Evolutionary conservation across 1,284 basidiomycete species (phyloP), one percentile per base, ranked within the genome.

Genomic region (Pseudozyma thailandica): DNA sequence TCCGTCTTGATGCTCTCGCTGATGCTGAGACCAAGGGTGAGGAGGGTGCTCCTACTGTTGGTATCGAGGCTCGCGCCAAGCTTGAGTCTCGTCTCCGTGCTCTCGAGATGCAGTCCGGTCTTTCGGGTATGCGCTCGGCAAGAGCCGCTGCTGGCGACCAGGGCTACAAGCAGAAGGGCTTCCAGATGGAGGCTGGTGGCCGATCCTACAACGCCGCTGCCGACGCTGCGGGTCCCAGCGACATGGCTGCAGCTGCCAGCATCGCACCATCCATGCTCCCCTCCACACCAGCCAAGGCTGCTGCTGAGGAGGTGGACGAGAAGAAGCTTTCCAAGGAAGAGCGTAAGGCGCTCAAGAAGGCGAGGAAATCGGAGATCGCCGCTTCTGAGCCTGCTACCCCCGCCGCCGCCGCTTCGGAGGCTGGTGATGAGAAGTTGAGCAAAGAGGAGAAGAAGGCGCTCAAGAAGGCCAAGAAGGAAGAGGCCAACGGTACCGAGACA

Each of bases 1-100:
- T 95, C 79, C 93, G 95, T 84, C 91, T 98, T 41, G 95, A 98
- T 78, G 95, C 95, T 6, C 89, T 98, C 41, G 91, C 94, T 25
- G 94, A 97, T 73, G 87, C 90, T 23, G 93, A 97, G 66, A 91
- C 89, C 80, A 96, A 97, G 84, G 92, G 92, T 1, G 91, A 91
- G 61, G 85, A 87, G 10, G 91, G 92, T 16, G 89, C 92, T 0
- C 72, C 79, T 4, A 89, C 92, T 75, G 90, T 98, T 80, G 95
- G 95, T 71, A 85, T 97, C 71, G 92, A 94, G 81, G 92, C 94
- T 84, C 92, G 95, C 45, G 89, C 91, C 70, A 97, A 96, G 85
- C 90, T 98, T 68, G 96, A 98, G 85, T 92, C 93, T 16, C 90
- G 95, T 38, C 86, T 98, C 42, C 92, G 93, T 33, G 90, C 90